A percentile compares a stretch with the other conserved stretches of the same genome.
Evolutionary conservation across 805 yeast genomes (phyloP).

Genomic region (Candida nitratophila): DNA sequence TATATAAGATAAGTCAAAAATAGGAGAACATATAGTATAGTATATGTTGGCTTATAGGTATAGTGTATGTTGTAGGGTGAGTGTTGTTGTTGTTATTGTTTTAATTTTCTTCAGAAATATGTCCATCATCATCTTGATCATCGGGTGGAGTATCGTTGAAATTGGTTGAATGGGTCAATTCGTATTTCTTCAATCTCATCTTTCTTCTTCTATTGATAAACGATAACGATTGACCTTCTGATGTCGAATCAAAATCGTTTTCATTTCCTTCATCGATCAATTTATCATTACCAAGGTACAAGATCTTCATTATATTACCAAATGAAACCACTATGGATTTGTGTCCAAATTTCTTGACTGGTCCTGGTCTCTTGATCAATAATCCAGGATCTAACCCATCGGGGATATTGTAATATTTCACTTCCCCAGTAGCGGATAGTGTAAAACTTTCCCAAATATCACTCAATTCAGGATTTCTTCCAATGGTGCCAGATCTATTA

Average conservation of each 20-base stretch:
- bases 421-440: conserved; percentile 58
- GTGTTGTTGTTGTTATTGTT: too few relatives aligned
- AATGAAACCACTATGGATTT: conserved; percentile 70
- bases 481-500: neutral
- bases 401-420: conserved; percentile 54
- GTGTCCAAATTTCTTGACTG: conserved; percentile 65
- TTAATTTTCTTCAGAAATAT: conserved; percentile 3
- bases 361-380: conserved; percentile 49
- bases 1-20: too few relatives aligned
- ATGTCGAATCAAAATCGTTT: conserved; percentile 30
- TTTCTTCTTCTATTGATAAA: conserved; percentile 30
- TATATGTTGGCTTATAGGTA: too few relatives aligned
- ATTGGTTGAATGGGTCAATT: conserved; percentile 30
- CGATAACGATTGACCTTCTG: conserved; percentile 23
- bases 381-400: conserved; percentile 36
- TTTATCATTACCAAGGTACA: conserved; percentile 72
- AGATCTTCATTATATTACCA: conserved; percentile 64
- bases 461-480: conserved; percentile 25
- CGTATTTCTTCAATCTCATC: conserved; percentile 26
- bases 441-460: conserved; percentile 80
- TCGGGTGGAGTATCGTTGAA: conserved; percentile 18
- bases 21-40: too few relatives aligned
- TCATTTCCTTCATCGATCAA: conserved; percentile 53
- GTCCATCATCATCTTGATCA: conserved; percentile 4
- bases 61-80: too few relatives aligned